Evolutionary conservation across 371 early-diverging fungal species (phyloP), one percentile per base, ranked within the genome.

Genomic region (Gilbertella persicaria): DNA sequence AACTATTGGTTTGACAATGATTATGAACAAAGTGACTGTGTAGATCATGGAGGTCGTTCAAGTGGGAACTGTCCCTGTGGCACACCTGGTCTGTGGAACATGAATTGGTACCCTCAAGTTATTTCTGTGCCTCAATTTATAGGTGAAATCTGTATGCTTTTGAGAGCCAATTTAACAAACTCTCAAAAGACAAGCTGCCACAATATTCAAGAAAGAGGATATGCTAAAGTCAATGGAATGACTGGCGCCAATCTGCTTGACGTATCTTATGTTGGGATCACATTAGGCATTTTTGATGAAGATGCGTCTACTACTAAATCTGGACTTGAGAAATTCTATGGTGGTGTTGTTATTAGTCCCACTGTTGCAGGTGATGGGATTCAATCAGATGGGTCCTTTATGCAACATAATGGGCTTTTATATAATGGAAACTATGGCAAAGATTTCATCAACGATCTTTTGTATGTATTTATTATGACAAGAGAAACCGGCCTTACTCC

Each of bases 381-480:
- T 16, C 60, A 67, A 29, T 33, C 65, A 1, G 71, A 71, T 53
- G 71, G 71, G 2, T 67, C 71, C 0, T 71, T 66, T 30, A 63
- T 71, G 60, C 66, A 67, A 10, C 71, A 71, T 33, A 23, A 42
- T 13, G 64, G 64, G 0, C 43, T 67, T 3, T 46, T 71, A 1
- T 66, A 66, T 29, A 64, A 53, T 17, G 71, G 71, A 5, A 67
- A 66, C 29, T 71, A 71, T 29, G 71, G 71, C 20, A 58, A 64
- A 24, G 64, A 59, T 13, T 71, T 56, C 36, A 60, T 64, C 40
- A 58, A 61, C 28, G 59, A 62, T 24, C 53, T 67, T 4, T 17
- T 71, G 5, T 25, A 47, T 19, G 40, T 67, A 3, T 62, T 64
- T 47, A 48, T 53, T 10, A 53, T 54, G 37, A 55, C 66, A 8